Evolutionary conservation across 2,329 filamentous ascomycete species (phyloP), one percentile per base, ranked within the genome.

Genomic region (Colletotrichum endophyticum): DNA sequence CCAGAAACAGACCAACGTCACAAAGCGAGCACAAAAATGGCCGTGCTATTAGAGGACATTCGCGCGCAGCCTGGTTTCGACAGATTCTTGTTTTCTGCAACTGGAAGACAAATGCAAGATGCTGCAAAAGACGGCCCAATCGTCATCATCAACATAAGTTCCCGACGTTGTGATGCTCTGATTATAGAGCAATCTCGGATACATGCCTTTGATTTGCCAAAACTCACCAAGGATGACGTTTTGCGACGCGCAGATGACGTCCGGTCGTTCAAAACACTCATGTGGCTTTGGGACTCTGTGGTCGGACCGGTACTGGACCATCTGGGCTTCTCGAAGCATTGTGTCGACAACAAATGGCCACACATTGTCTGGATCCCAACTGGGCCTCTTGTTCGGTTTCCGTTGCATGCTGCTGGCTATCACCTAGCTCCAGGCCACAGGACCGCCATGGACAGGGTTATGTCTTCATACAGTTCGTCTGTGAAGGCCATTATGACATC

Each of bases 391-490:
- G 78, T 11, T 66, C 75, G 75, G 5, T 80, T 85, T 27, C 84
- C 84, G 11, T 53, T 86, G 8, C 84, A 86, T 70, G 83, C 84
- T 0, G 83, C 84, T 0, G 85, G 85, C 13, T 68, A 78, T 36
- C 82, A 86, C 67, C 13, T 39, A 3, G 25, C 68, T 9, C 59
- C 67, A 5, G 79, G 78, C 8, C 34, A 34, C 1, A 72, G 82
- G 13, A 82, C 81, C 0, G 82, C 82, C 0, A 56, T 86, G 2
- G 83, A 86, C 61, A 78, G 82, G 57, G 84, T 83, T 6, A 80
- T 86, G 4, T 87, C 85, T 6, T 86, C 85, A 0, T 87, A 86
- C 68, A 80, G 73, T n/a, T 79, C 81, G 1, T 85, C 85, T 3
- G 67, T 86, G 28, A 84, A 82, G 74, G 76, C 83, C 2, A 56